Evolutionary conservation across 2,329 filamentous ascomycete genomes (phyloP).

Genomic region (Talaromyces amestolkiae): DNA sequence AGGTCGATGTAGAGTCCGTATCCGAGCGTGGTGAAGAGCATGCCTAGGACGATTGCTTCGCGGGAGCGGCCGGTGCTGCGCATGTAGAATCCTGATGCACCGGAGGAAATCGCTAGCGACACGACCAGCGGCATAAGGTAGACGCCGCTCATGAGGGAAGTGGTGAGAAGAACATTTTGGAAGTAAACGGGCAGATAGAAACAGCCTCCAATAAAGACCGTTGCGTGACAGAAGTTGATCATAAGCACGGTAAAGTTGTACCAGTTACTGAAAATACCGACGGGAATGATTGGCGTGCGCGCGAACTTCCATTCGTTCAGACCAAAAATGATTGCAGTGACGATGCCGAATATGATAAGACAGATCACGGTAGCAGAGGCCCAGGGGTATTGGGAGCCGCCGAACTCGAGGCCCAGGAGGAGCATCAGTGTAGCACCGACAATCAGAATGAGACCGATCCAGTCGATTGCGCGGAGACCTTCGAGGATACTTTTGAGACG

Average conservation of each 20-base stretch:
- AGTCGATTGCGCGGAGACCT: conserved; percentile 54
- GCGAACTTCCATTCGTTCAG: conserved; percentile 37
- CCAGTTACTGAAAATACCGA: conserved; percentile 50
- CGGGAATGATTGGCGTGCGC: conserved; percentile 28
- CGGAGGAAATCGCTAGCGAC: conserved; percentile 62
- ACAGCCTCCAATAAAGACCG: conserved; percentile 71
- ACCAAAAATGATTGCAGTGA: conserved; percentile 30
- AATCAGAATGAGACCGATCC: conserved; percentile 48
- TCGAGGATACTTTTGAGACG: conserved; percentile 53
- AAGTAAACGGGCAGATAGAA: conserved; percentile 87
- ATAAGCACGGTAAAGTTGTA: conserved; percentile 44
- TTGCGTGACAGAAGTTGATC: conserved; percentile 69
- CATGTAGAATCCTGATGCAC: conserved; percentile 63
- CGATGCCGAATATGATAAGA: conserved; percentile 52
- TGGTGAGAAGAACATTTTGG: conserved; percentile 68
- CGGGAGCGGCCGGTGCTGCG: conserved; percentile 69
- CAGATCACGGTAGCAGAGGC: conserved; percentile 54
- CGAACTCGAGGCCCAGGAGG: conserved; percentile 57
- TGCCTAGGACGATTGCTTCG: conserved; percentile 58
- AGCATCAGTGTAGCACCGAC: conserved; percentile 47
- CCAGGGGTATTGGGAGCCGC: conserved; percentile 60
- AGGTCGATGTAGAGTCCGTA: conserved; percentile 63
- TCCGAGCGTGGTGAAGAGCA: conserved; percentile 61
- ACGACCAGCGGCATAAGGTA: conserved; percentile 70
- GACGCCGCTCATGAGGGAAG: conserved; percentile 68